phyloP scores from a whole-genome alignment of 2,329 filamentous ascomycete genomes.

The Monosporascus cannonballus region DNA sequence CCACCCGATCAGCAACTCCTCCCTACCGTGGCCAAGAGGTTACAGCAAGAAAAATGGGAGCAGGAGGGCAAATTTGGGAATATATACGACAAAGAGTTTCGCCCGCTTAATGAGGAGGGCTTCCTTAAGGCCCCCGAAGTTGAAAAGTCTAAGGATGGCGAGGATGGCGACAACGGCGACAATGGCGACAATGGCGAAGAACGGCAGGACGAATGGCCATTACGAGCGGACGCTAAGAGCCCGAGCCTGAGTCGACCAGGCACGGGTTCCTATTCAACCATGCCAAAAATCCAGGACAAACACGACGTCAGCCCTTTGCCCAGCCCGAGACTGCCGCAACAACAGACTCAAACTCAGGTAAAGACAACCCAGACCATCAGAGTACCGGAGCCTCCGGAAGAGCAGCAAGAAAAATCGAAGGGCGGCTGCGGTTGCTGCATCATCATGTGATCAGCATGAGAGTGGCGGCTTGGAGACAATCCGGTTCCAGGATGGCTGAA shows the following conservation, averaged over 20 bases:
- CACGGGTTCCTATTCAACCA: conserved; percentile 54
- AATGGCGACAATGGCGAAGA: conserved; percentile 15
- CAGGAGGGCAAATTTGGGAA: conserved; percentile 81
- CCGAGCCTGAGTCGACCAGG: conserved; percentile 40
- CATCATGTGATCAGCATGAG: conserved; percentile 55
- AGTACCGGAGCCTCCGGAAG: conserved; percentile 48
- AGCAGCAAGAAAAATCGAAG: conserved; percentile 44
- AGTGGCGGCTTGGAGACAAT: conserved; percentile 7
- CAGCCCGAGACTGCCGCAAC: conserved; percentile 39
- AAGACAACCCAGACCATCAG: conserved; percentile 35
- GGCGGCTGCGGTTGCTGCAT: conserved; percentile 65
- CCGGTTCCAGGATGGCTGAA: conserved; percentile 4
- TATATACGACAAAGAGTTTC: conserved; percentile 82
- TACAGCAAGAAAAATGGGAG: conserved; percentile 95
- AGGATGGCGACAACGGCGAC: neutral
- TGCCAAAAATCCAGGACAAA: conserved; percentile 51
- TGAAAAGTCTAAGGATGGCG: conserved; percentile 22
- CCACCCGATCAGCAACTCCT: conserved; percentile 94
- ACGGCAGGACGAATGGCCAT: conserved; percentile 51
- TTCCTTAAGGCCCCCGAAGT: conserved; percentile 40
- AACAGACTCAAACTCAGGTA: conserved; percentile 25
- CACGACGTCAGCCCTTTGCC: conserved; percentile 33
- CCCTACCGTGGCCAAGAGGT: conserved; percentile 82
- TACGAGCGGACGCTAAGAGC: conserved; percentile 45
- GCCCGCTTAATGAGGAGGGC: conserved; percentile 66